These are phyloP conservation scores for Fragaria iinumae DNA, from an alignment of 306 rosid species.

Conservation along the genomic window DNA sequence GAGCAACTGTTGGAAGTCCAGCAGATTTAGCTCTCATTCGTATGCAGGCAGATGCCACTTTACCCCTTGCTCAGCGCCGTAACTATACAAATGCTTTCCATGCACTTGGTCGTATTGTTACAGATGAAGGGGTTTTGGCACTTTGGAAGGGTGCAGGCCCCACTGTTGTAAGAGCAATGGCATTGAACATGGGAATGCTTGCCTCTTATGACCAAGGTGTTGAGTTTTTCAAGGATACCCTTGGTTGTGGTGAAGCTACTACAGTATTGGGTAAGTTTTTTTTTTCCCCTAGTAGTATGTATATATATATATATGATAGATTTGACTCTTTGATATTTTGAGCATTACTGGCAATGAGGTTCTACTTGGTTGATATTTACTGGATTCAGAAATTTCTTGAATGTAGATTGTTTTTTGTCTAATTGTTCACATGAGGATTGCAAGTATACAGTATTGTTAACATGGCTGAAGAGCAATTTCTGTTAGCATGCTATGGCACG, in stretches of 20 bases:
- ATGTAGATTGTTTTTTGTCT: background rate
- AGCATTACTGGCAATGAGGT: background rate
- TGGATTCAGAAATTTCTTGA: background rate
- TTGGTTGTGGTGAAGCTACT: constrained; percentile 81
- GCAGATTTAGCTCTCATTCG: constrained; percentile 97
- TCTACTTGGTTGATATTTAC: background rate
- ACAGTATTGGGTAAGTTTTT: constrained; percentile 61
- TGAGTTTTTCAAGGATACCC: constrained; percentile 81
- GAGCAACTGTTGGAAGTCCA: constrained; percentile 90
- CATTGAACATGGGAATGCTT: constrained; percentile 99
- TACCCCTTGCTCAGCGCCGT: constrained; percentile 88
- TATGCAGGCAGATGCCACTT: constrained; percentile 98
- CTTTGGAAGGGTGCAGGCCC: constrained; percentile 99
- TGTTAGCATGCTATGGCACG: background rate
- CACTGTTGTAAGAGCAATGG: constrained; percentile 98
- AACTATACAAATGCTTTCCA: constrained; percentile 91
- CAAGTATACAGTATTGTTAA: background rate
- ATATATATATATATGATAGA: background rate
- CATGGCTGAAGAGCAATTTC: background rate
- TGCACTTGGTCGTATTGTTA: constrained; percentile 76
- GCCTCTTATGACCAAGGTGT: constrained; percentile 97
- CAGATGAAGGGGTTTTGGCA: constrained; percentile 90
- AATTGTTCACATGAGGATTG: background rate
- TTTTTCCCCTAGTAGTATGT: background rate
- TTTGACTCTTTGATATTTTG: background rate